These are phyloP conservation scores for Phaeoacremonium minimum DNA, from an alignment of 2,329 filamentous ascomycete genomes.

Conservation along the genomic window DNA sequence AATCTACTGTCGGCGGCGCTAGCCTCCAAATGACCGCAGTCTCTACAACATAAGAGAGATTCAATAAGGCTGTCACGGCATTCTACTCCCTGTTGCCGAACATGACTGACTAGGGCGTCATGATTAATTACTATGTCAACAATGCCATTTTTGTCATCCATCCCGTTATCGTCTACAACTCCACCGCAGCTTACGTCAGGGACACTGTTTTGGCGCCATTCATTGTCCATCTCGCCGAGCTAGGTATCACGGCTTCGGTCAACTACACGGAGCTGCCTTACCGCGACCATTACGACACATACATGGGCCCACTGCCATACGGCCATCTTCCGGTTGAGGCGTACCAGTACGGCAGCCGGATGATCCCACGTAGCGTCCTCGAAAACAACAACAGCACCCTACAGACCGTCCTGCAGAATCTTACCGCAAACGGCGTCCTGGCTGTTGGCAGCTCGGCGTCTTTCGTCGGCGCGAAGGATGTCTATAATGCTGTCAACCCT, in stretches of 20 bases:
- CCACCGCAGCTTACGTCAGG: slow-evolving; percentile 16
- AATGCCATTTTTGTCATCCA: slow-evolving; percentile 14
- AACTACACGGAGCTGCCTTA: slow-evolving; percentile 21
- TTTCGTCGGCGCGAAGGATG: slow-evolving; percentile 21
- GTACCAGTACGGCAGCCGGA: slow-evolving; percentile 28
- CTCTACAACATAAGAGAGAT: slow-evolving; percentile 12
- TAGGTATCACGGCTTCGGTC: slow-evolving; percentile 17
- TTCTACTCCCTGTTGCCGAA: slow-evolving; percentile 17
- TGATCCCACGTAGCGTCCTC: slow-evolving; percentile 26
- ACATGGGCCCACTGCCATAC: slow-evolving; percentile 28
- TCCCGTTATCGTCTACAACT: slow-evolving; percentile 21
- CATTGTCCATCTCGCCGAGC: slow-evolving; percentile 16
- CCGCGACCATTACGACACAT: slow-evolving; percentile 25
- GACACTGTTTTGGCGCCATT: slow-evolving; percentile 24
- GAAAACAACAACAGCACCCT: slow-evolving; percentile 21
- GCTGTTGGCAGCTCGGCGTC: slow-evolving; percentile 23
- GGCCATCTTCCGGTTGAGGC: slow-evolving; percentile 24
- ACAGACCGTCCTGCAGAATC: slow-evolving; percentile 19
- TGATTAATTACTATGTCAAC: slow-evolving; percentile 15
- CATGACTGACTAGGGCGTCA: slow-evolving; percentile 18
- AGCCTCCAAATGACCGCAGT: slow-evolving; percentile 12
- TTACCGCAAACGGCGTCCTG: slow-evolving; percentile 23
- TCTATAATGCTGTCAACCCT: slow-evolving; percentile 30
- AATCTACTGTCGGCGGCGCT: slow-evolving; percentile 13
- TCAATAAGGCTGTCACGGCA: slow-evolving; percentile 13